Percentiles rank a stretch among this genome's conserved stretches.
Evolutionary conservation across 2,329 filamentous ascomycete species (phyloP).

Genomic region (Rhexocercosporidium sp.): DNA sequence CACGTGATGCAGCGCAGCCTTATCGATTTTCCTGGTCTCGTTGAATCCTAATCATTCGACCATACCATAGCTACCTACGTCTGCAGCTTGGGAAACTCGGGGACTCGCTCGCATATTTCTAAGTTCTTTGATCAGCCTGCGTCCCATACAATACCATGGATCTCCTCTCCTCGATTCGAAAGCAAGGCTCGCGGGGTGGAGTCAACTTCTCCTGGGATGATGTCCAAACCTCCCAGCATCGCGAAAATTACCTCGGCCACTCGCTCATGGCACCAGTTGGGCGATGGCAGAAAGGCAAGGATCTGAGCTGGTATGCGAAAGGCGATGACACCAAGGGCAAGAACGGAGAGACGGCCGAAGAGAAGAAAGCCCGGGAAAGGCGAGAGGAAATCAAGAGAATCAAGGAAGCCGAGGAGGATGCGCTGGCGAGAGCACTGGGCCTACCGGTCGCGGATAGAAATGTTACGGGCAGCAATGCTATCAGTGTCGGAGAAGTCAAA

Average conservation of each 20-base stretch:
- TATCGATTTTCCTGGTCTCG: not conserved
- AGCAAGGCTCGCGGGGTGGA: slow-evolving; percentile 88
- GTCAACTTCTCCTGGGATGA: slow-evolving; percentile 98
- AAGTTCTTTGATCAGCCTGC: not conserved
- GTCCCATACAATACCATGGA: slow-evolving; percentile 68
- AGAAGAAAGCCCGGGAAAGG: slow-evolving; percentile 64
- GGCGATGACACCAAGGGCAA: slow-evolving; percentile 54
- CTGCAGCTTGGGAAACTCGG: not conserved
- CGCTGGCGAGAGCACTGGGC: slow-evolving; percentile 81
- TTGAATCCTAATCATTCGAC: not conserved
- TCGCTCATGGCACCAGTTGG: slow-evolving; percentile 77
- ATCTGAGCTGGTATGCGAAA: slow-evolving; percentile 69
- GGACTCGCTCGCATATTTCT: not conserved
- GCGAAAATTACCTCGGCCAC: slow-evolving; percentile 83
- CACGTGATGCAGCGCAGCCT: not conserved
- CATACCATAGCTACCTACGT: not conserved
- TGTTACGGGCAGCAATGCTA: slow-evolving; percentile 67
- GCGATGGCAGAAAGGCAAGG: slow-evolving; percentile 71
- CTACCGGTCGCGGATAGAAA: slow-evolving; percentile 68
- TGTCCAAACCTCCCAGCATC: slow-evolving; percentile 85
- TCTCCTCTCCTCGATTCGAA: slow-evolving; percentile 88
- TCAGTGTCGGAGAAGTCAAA: slow-evolving; percentile 67
- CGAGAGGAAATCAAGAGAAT: slow-evolving; percentile 80
- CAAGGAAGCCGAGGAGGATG: slow-evolving; percentile 93
- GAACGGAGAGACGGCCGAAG: slow-evolving; percentile 63